A percentile compares a stretch with the other conserved stretches of the same genome.
These are phyloP conservation scores for Westerdykella aurantiaca DNA, from an alignment of 2,329 filamentous ascomycete genomes.

Conservation along the genomic window DNA sequence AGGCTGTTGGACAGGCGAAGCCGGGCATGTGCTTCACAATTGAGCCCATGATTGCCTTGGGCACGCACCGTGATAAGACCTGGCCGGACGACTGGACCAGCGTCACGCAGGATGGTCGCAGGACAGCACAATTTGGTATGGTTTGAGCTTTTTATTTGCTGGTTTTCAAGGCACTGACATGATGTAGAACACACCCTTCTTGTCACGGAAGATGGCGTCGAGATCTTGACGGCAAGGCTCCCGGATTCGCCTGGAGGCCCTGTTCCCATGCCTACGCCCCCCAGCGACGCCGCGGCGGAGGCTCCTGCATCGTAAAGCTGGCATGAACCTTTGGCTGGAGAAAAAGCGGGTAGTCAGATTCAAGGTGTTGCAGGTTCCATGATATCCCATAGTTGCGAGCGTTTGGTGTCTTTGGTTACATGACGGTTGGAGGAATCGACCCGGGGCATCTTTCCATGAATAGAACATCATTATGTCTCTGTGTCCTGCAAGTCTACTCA, in stretches of 20 bases:
- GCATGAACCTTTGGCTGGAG: too few relatives aligned
- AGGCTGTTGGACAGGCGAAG: slow-evolving; percentile 89
- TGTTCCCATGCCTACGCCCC: slow-evolving; percentile 50
- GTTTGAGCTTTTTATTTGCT: neutral
- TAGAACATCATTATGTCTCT: too few relatives aligned
- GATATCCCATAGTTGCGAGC: too few relatives aligned
- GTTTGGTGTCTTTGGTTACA: too few relatives aligned
- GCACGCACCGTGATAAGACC: slow-evolving; percentile 84
- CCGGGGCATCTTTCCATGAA: too few relatives aligned
- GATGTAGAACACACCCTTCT: slow-evolving; percentile 69
- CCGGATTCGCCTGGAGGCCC: slow-evolving; percentile 71
- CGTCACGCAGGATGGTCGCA: slow-evolving; percentile 80
- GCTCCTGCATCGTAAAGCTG: slow-evolving; percentile 11
- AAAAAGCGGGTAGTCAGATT: too few relatives aligned
- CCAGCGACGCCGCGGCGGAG: slow-evolving; percentile 18
- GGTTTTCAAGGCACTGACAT: slow-evolving; percentile 8
- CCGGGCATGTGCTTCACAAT: slow-evolving; percentile 98
- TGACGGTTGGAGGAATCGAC: too few relatives aligned
- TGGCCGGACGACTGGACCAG: slow-evolving; percentile 99
- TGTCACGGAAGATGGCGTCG: slow-evolving; percentile 76
- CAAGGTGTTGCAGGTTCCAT: too few relatives aligned
- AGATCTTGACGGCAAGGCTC: slow-evolving; percentile 70
- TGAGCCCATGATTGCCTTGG: slow-evolving; percentile 94
- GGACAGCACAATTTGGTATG: slow-evolving; percentile 87
- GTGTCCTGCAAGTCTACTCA: too few relatives aligned